Evolutionary conservation across 2,329 filamentous ascomycete genomes (phyloP), one percentile per base, ranked within the genome.

Genomic region (Colletotrichum abscissum): DNA sequence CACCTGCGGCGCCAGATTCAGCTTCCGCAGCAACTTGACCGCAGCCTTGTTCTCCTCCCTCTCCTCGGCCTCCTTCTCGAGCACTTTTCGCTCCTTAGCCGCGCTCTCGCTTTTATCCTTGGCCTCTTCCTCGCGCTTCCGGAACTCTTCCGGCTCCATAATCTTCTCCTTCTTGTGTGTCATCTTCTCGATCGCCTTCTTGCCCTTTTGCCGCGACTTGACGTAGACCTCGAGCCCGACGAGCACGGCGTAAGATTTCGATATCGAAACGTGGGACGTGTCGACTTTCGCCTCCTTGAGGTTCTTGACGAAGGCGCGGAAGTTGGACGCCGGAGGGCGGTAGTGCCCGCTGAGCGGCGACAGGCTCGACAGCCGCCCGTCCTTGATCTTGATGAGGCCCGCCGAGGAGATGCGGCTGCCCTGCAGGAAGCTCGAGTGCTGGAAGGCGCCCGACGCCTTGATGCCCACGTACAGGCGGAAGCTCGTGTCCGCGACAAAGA

Each of bases 391-490:
- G 80, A 98, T 95, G 30, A 96, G 85, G 0, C 95, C 95, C 4
- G 95, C 95, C 0, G 95, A 92, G 0, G 92, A 91, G 65, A 98
- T 95, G 14, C 95, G 91, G 11, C 92, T 89, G 28, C 95, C 95
- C 74, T 95, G 93, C 1, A 98, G 87, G 78, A 98, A 98, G 0
- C 94, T 97, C 14, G 93, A 95, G 82, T 98, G 95, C 78, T 98
- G 95, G 78, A 98, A 98, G 5, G 93, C 91, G 12, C 95, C 95
- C 4, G 92, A 93, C 80, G 94, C 91, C 79, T 98, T 98, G 85
- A 98, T 97, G 60, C 95, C 95, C 42, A 98, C 91, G 80, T 97
- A 98, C 0, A 98, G 86, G 1, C 94, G 91, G 81, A 95, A 97
- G 1, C 90, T 92, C 1, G 94, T 96, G 82, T 98, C 95, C 28